Percentiles rank a stretch among this genome's conserved stretches.
These are phyloP conservation scores for Candida rishiriensis DNA, from an alignment of 805 yeast species.

Conservation along the genomic window DNA sequence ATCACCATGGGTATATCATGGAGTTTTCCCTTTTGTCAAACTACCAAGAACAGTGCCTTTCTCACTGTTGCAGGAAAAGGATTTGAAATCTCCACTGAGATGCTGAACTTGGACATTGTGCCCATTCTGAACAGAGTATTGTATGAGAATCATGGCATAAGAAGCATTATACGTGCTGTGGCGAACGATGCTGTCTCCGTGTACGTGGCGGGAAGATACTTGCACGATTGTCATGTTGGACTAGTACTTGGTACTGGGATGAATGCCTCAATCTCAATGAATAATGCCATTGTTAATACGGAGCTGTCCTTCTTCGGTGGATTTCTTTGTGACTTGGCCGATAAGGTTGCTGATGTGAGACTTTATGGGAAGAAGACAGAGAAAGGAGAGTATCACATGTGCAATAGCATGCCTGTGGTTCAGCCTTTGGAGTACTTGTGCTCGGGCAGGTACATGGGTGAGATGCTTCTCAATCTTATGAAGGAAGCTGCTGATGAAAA, in stretches of 20 bases:
- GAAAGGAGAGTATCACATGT: constrained; percentile 23
- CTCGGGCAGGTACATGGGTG: constrained; percentile 55
- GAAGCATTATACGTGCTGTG: constrained; percentile 39
- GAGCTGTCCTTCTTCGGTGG: constrained; percentile 55
- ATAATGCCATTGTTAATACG: constrained; percentile 36
- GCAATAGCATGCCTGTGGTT: constrained; percentile 29
- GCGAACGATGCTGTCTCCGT: constrained; percentile 66
- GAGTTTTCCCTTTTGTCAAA: constrained; percentile 50
- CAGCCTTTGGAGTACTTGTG: constrained; percentile 56
- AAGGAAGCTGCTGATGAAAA: constrained; percentile 28
- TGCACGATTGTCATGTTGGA: constrained; percentile 39
- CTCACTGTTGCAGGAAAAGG: constrained; percentile 61
- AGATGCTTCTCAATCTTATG: constrained; percentile 41
- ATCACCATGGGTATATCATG: constrained; percentile 47
- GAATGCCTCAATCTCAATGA: constrained; percentile 44
- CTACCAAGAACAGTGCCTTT: constrained; percentile 38
- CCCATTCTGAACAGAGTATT: constrained; percentile 33
- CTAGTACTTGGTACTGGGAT: constrained; percentile 68
- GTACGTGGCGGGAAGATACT: constrained; percentile 44
- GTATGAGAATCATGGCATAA: constrained; percentile 25
- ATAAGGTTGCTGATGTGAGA: constrained; percentile 38
- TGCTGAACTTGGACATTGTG: constrained; percentile 38
- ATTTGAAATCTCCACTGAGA: constrained; percentile 40
- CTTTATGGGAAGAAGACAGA: constrained; percentile 11
- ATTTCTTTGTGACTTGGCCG: constrained; percentile 31